phyloP scores from a whole-genome alignment of 1,284 basidiomycete genomes.

The Ceraceosorus guamensis region DNA sequence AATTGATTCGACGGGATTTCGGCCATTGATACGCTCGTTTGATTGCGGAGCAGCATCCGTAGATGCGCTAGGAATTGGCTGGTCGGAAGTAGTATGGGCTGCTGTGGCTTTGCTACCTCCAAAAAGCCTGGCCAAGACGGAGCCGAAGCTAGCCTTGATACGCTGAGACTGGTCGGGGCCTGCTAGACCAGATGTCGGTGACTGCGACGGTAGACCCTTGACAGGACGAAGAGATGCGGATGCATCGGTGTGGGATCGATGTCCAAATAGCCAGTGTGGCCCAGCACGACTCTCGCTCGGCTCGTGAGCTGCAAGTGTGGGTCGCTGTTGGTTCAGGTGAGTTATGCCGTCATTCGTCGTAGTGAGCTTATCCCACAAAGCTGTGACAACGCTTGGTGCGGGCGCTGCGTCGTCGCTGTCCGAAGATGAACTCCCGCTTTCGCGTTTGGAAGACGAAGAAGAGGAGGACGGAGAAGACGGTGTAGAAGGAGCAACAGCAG shows the following conservation, averaged over 20 bases:
- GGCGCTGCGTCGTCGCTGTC: too few species aligned
- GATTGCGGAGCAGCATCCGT: background rate
- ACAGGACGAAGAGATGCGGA: too few species aligned
- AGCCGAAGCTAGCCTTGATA: too few species aligned
- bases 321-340: background rate
- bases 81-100: too few species aligned
- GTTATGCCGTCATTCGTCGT: background rate
- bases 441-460: too few species aligned
- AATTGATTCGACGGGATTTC: background rate
- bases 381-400: background rate
- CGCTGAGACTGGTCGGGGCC: too few species aligned
- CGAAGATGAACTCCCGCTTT: too few species aligned
- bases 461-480: background rate
- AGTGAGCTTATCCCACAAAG: background rate
- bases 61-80: background rate
- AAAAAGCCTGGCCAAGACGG: too few species aligned
- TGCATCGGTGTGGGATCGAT: background rate
- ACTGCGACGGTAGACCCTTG: background rate
- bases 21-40: background rate
- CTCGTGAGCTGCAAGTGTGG: too few species aligned
- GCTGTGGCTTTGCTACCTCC: too few species aligned
- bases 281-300: background rate
- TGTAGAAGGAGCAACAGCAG: background rate
- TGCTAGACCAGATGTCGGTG: slow-evolving; percentile 3
- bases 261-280: background rate